Evolutionary conservation across 768 basidiomycete species (phyloP).

Genomic region (Cystobasidium ongulense): DNA sequence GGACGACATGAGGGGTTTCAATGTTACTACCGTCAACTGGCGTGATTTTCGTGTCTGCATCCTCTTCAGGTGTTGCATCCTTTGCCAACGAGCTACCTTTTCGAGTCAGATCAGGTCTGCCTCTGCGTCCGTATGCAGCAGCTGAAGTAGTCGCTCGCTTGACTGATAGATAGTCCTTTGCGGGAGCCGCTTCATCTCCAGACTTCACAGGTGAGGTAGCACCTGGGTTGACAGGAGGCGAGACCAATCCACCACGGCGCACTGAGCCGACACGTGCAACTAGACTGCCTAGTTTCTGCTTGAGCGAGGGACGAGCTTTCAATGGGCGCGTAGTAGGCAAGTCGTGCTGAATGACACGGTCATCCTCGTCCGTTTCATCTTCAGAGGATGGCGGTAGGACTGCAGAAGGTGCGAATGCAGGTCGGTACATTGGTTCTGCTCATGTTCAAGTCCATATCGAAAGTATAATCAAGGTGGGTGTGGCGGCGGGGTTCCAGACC

Average conservation of each 20-base stretch:
- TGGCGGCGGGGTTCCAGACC: neutral
- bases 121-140: conserved; percentile 3
- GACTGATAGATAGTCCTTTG: neutral
- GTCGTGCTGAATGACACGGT: conserved; percentile 25
- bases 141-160: neutral
- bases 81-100: conserved; percentile 8
- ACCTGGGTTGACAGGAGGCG: neutral
- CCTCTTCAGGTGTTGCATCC: neutral
- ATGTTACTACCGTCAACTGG: neutral
- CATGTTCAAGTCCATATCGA: neutral
- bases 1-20: neutral
- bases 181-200: neutral
- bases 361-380: conserved; percentile 26
- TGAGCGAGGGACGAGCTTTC: conserved; percentile 23
- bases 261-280: conserved; percentile 15
- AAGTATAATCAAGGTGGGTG: neutral
- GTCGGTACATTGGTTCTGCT: conserved; percentile 25
- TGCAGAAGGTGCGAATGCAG: conserved; percentile 28
- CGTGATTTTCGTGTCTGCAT: neutral
- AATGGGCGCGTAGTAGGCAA: conserved; percentile 19
- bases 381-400: conserved; percentile 19
- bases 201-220: neutral
- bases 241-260: neutral
- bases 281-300: conserved; percentile 25
- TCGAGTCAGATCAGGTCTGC: neutral